Evolutionary conservation across 2,329 filamentous ascomycete species (phyloP).

Genomic region (Stachybotrys chartarum): DNA sequence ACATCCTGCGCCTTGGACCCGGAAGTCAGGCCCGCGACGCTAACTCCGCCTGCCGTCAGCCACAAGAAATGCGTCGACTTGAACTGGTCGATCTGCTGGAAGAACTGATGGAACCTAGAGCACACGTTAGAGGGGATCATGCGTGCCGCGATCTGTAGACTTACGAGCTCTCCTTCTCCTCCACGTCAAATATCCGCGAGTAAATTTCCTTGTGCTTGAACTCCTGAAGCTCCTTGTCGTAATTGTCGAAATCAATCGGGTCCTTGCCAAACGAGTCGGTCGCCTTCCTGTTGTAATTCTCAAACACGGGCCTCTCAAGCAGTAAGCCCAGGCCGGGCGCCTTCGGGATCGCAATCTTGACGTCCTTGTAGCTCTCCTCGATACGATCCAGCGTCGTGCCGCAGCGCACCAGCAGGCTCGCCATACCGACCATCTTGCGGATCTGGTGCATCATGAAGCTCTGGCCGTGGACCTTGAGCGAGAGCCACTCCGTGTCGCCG

Average conservation of each 20-base stretch:
- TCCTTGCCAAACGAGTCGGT: conserved; percentile 55
- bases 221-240: conserved; percentile 69
- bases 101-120: conserved; percentile 65
- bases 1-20: conserved; percentile 33
- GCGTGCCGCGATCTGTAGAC: conserved; percentile 25
- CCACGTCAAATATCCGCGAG: conserved; percentile 80
- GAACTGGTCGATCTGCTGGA: conserved; percentile 73
- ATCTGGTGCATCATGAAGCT: conserved; percentile 99
- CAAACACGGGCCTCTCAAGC: conserved; percentile 86
- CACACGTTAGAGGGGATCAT: conserved; percentile 7
- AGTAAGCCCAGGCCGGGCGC: conserved; percentile 83
- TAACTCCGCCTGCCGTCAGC: conserved; percentile 62
- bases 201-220: conserved; percentile 96
- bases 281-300: conserved; percentile 75
- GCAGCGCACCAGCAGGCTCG: conserved; percentile 73
- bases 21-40: conserved; percentile 42
- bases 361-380: conserved; percentile 61
- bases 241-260: conserved; percentile 71
- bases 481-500: conserved; percentile 90
- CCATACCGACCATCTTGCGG: conserved; percentile 97
- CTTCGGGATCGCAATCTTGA: conserved; percentile 84
- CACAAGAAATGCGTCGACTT: conserved; percentile 66
- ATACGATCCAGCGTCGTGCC: conserved; percentile 70
- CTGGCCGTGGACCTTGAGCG: conserved; percentile 91
- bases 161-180: conserved; percentile 81